Percentiles rank a stretch among this genome's conserved stretches.
These are phyloP conservation scores for Firmiana major DNA, from an alignment of 345 rosid genomes.

Conservation along the genomic window DNA sequence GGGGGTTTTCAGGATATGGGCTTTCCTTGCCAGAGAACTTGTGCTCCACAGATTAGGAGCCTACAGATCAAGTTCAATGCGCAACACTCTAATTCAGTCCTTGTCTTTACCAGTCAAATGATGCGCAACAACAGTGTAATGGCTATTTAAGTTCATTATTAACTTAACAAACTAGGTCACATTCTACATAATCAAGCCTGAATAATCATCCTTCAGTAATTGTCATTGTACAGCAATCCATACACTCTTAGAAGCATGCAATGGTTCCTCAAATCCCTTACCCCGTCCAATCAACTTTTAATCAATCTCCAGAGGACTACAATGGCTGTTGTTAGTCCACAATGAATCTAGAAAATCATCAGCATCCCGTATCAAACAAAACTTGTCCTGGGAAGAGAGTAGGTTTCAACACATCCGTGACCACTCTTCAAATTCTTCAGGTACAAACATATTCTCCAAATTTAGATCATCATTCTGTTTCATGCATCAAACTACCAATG, in stretches of 20 bases:
- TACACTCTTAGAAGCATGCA: background rate
- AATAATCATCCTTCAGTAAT: slow-evolving; percentile 5
- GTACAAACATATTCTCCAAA: slow-evolving; percentile 10
- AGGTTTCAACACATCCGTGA: slow-evolving; percentile 21
- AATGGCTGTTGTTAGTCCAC: slow-evolving; percentile 12
- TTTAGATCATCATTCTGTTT: background rate
- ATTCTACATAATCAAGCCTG: slow-evolving; percentile 6
- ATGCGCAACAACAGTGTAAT: background rate
- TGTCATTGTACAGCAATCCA: background rate
- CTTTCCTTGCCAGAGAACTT: background rate
- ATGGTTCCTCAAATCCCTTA: background rate
- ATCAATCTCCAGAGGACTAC: background rate
- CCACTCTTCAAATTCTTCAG: slow-evolving; percentile 2
- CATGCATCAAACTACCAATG: slow-evolving; percentile 29
- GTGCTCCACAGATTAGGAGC: background rate
- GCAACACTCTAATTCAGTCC: background rate
- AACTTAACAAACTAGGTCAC: background rate
- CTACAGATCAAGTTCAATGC: background rate
- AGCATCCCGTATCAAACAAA: slow-evolving; percentile 15
- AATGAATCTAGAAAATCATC: slow-evolving; percentile 9
- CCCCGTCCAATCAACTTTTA: background rate
- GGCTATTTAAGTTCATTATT: background rate
- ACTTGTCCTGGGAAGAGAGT: slow-evolving; percentile 6
- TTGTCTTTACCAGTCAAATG: background rate
- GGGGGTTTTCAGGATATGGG: background rate